A percentile compares a stretch with the other conserved stretches of the same genome.
Conservation (phyloP, 192 early-diverging fungal species). For the Coemansia sp. region DNA sequence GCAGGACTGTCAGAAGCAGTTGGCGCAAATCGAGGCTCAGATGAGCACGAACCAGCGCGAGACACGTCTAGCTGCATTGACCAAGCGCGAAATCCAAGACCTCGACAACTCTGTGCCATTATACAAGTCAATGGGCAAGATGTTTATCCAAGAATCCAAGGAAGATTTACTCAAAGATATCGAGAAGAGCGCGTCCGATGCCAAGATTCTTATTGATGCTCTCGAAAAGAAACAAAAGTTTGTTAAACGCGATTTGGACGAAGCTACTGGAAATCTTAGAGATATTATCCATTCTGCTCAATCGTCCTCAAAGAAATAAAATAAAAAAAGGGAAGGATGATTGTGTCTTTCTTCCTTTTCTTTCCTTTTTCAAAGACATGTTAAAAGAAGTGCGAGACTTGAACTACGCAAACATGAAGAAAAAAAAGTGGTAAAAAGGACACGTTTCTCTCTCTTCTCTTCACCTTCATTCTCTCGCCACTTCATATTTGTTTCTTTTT, state of each 20-base stretch:
- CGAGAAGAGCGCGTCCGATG: constrained; percentile 13
- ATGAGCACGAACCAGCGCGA: constrained; percentile 47
- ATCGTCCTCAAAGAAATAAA: background rate
- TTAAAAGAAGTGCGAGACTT: background rate
- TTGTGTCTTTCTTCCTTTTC: background rate
- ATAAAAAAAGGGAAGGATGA: background rate
- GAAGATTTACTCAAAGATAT: constrained; percentile 32
- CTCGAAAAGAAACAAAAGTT: constrained; percentile 55
- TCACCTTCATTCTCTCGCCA: background rate
- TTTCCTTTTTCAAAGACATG: background rate
- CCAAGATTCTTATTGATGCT: constrained; percentile 18
- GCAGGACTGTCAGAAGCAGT: constrained; percentile 40
- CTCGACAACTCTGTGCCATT: constrained; percentile 26
- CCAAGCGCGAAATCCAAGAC: constrained; percentile 43
- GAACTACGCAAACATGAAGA: background rate
- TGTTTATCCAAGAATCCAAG: constrained; percentile 49
- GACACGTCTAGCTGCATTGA: constrained; percentile 38
- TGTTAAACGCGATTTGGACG: constrained; percentile 41
- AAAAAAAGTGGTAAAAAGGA: background rate
- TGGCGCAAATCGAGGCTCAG: constrained; percentile 46
- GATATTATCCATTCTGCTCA: constrained; percentile 37
- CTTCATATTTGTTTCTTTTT: background rate
- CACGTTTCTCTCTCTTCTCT: background rate
- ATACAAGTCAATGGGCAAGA: constrained; percentile 54
- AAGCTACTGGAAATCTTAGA: constrained; percentile 33